phyloP scores from a whole-genome alignment of 345 rosid species.

The Cardamine chenopodiifolia region DNA sequence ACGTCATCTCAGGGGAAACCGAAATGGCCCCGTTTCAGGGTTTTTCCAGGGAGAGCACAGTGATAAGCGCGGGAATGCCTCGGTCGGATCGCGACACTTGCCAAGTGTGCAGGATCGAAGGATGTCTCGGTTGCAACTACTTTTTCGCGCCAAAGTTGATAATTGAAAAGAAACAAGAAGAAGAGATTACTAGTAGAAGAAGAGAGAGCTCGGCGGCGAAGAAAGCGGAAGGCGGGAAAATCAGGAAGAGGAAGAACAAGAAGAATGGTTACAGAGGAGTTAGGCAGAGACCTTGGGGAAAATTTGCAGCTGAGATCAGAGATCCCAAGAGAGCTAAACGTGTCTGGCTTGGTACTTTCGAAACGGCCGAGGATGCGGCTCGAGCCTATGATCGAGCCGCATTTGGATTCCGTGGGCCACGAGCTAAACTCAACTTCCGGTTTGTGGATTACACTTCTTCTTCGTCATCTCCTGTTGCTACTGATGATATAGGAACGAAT shows the following conservation, averaged over 20 bases:
- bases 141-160: slow-evolving; percentile 63
- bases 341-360: slow-evolving; percentile 96
- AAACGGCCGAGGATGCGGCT: slow-evolving; percentile 89
- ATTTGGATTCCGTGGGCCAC: slow-evolving; percentile 62
- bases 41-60: slow-evolving; percentile 26
- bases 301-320: slow-evolving; percentile 96
- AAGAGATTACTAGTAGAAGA: slow-evolving; percentile 7
- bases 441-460: slow-evolving; percentile 44
- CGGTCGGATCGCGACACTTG: slow-evolving; percentile 60
- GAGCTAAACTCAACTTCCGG: slow-evolving; percentile 74
- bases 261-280: slow-evolving; percentile 87
- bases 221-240: slow-evolving; percentile 37
- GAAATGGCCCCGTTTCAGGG: slow-evolving; percentile 6
- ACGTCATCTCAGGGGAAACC: slow-evolving; percentile 38
- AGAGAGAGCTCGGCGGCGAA: slow-evolving; percentile 8
- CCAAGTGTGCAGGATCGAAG: slow-evolving; percentile 58
- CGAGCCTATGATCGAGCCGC: slow-evolving; percentile 90
- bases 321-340: slow-evolving; percentile 77
- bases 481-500: background rate
- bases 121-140: slow-evolving; percentile 76
- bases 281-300: slow-evolving; percentile 98
- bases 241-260: slow-evolving; percentile 45
- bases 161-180: slow-evolving; percentile 11
- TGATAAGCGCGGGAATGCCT: slow-evolving; percentile 45
- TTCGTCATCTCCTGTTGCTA: background rate